phyloP scores from a whole-genome alignment of 306 rosid genomes.

The Quercus gilva region DNA sequence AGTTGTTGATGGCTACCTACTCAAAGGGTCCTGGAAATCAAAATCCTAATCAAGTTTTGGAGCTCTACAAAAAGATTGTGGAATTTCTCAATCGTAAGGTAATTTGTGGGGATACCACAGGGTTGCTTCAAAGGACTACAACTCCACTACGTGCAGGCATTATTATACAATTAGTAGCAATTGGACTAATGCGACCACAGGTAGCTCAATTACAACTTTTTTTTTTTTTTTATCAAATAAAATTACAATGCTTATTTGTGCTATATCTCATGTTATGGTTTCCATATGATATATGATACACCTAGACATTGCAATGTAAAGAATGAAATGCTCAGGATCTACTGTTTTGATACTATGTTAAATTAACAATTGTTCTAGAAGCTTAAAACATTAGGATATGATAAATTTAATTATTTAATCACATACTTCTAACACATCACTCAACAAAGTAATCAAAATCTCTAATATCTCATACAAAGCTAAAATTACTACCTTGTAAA shows the following conservation, averaged over 20 bases:
- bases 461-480: not conserved
- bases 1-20: constrained; percentile 18
- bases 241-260: not conserved
- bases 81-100: constrained; percentile 16
- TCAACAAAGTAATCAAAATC: not conserved
- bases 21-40: not conserved
- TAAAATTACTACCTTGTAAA: not conserved
- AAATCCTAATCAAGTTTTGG: constrained; percentile 9
- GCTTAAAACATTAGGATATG: fast-evolving
- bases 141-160: constrained; percentile 30
- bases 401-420: no score
- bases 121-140: not conserved
- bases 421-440: no score
- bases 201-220: constrained; percentile 25
- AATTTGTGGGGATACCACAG: constrained; percentile 8
- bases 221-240: not conserved
- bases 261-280: not conserved
- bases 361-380: no score
- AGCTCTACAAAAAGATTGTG: constrained; percentile 32
- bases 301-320: no score
- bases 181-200: constrained; percentile 30
- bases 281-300: no score
- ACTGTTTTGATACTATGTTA: no score
- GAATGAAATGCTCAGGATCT: no score
- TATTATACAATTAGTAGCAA: constrained; percentile 32